phyloP scores from a whole-genome alignment of 2,329 filamentous ascomycete genomes.

The Clonostachys sp. region DNA sequence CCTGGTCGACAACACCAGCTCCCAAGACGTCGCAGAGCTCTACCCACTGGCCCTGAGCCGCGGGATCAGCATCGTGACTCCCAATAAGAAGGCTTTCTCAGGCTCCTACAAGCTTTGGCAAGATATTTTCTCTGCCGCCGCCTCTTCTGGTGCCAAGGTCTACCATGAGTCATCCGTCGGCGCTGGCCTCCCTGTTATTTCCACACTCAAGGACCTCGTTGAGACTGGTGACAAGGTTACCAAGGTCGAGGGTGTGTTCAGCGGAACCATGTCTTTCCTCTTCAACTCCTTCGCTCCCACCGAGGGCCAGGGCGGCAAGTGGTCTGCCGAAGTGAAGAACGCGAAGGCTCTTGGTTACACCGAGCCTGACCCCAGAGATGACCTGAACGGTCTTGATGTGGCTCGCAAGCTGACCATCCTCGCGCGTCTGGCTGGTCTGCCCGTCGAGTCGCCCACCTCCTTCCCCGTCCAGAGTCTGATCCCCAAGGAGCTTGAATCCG shows the following conservation, averaged over 20 bases:
- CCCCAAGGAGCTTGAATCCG: slow-evolving; percentile 77
- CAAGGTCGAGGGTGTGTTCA: slow-evolving; percentile 95
- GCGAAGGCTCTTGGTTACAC: slow-evolving; percentile 93
- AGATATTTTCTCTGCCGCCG: slow-evolving; percentile 74
- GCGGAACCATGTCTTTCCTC: slow-evolving; percentile 94
- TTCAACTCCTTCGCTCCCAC: slow-evolving; percentile 96
- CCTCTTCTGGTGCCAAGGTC: slow-evolving; percentile 69
- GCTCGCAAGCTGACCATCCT: slow-evolving; percentile 96
- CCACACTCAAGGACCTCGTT: slow-evolving; percentile 88
- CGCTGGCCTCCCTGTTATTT: slow-evolving; percentile 88
- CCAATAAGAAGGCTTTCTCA: slow-evolving; percentile 98
- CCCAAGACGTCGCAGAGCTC: slow-evolving; percentile 73
- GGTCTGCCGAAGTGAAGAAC: slow-evolving; percentile 87
- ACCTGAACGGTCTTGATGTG: slow-evolving; percentile 83
- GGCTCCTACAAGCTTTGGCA: slow-evolving; percentile 77
- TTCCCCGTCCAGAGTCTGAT: slow-evolving; percentile 96
- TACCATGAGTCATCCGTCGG: slow-evolving; percentile 96
- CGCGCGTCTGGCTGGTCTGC: slow-evolving; percentile 76
- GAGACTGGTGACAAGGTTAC: slow-evolving; percentile 88
- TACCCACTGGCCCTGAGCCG: slow-evolving; percentile 79
- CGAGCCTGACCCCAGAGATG: slow-evolving; percentile 81
- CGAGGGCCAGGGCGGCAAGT: slow-evolving; percentile 68
- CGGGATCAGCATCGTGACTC: slow-evolving; percentile 88
- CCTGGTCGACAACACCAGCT: slow-evolving; percentile 94
- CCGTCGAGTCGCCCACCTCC: slow-evolving; percentile 75